Percentiles rank a stretch among this genome's conserved stretches.
Evolutionary conservation across 2,329 filamentous ascomycete genomes (phyloP).

Genomic region (Microsporum canis): DNA sequence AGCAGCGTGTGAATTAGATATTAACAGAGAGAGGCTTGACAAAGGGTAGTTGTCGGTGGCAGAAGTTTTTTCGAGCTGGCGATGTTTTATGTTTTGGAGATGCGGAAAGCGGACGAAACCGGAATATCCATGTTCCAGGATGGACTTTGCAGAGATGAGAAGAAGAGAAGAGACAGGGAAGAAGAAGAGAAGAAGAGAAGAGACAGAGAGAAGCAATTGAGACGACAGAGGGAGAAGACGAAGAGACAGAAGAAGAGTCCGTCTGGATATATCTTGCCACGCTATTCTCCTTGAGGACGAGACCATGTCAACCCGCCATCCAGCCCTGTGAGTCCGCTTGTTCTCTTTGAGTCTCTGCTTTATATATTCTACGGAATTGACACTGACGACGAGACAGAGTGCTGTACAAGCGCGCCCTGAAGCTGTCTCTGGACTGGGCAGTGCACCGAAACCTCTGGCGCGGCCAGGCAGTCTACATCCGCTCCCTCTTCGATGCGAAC

Average conservation of each 20-base stretch:
- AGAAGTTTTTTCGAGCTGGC: background rate
- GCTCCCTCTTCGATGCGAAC: constrained; percentile 90
- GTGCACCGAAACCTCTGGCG: constrained; percentile 90
- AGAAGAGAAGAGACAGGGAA: background rate
- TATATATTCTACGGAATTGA: background rate
- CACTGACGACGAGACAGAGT: constrained; percentile 33
- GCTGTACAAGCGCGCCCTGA: constrained; percentile 85
- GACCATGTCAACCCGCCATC: constrained; percentile 17
- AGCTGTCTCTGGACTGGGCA: constrained; percentile 89
- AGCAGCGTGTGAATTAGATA: background rate
- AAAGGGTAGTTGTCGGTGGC: background rate
- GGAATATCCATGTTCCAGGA: constrained; percentile 5
- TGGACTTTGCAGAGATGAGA: background rate
- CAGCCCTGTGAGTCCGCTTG: constrained; percentile 27
- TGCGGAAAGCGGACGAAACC: background rate
- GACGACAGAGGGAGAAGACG: background rate
- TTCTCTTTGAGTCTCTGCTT: background rate
- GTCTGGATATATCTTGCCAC: background rate
- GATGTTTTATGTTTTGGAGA: constrained; percentile 1
- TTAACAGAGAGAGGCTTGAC: background rate
- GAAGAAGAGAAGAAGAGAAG: background rate
- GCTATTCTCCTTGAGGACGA: background rate
- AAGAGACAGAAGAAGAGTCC: background rate
- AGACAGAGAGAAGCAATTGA: background rate
- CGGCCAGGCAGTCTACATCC: constrained; percentile 90